phyloP scores from a whole-genome alignment of 139 green algal species.

The Chlorella sp. region DNA sequence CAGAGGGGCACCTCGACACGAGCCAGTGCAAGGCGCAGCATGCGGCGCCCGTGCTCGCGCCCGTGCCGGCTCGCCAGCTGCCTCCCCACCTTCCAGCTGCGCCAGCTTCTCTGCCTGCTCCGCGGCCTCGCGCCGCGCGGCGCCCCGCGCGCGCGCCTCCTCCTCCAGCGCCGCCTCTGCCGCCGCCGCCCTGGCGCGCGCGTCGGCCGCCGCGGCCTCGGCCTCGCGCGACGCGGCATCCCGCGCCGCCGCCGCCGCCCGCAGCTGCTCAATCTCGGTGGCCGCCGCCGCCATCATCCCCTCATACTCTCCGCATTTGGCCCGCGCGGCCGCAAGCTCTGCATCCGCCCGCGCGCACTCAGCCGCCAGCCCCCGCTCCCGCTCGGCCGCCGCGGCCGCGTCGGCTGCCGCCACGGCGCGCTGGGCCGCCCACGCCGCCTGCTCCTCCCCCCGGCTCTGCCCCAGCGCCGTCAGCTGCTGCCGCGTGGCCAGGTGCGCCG shows the following conservation, averaged over 20 bases:
- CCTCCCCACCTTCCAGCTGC: conserved; percentile 27
- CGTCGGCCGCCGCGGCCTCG: conserved; percentile 1
- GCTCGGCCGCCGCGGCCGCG: conserved; percentile 3
- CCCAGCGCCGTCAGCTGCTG: neutral
- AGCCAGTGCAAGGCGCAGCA: neutral
- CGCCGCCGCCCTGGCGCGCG: conserved; percentile 23
- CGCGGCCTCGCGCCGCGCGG: conserved; percentile 23
- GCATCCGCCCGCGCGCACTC: conserved; percentile 27
- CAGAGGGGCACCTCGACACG: no score
- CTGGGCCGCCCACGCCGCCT: neutral
- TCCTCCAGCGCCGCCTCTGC: conserved; percentile 20
- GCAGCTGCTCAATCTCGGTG: neutral
- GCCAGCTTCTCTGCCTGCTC: conserved; percentile 36
- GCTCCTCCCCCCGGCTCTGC: neutral
- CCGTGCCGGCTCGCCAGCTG: neutral
- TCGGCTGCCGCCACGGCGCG: conserved; percentile 3
- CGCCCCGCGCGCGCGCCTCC: neutral
- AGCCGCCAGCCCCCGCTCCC: conserved; percentile 29
- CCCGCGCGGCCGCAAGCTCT: no score
- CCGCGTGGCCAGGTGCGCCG: conserved; percentile 3
- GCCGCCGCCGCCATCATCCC: no score
- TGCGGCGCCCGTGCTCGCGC: neutral
- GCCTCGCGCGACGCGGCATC: conserved; percentile 2
- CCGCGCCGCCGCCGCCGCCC: neutral
- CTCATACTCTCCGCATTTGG: no score